Percentiles rank a stretch among this genome's conserved stretches.
These are phyloP conservation scores for Panaeolus papilionaceus DNA, from an alignment of 768 basidiomycete species.

Conservation along the genomic window DNA sequence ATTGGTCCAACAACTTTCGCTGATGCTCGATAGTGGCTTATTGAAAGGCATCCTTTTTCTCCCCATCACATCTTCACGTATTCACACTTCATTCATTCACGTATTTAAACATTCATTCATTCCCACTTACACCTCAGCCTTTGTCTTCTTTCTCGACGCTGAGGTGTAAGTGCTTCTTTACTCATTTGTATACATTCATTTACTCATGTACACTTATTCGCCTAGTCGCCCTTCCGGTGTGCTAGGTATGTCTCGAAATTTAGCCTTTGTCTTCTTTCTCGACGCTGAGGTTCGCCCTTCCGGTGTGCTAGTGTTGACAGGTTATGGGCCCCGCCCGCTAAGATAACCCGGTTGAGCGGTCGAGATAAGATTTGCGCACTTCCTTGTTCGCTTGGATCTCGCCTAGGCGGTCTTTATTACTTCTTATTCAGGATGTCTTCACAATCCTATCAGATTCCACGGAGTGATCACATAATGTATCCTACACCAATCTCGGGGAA, in stretches of 20 bases:
- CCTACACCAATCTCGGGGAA: too few species aligned
- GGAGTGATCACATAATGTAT: too few species aligned
- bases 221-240: slow-evolving; percentile 4
- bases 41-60: background rate
- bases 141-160: background rate
- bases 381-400: too few species aligned
- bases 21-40: too few species aligned
- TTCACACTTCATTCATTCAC: background rate
- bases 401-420: too few species aligned
- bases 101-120: background rate
- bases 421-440: too few species aligned
- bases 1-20: too few species aligned
- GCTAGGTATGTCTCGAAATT: background rate
- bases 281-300: slow-evolving; percentile 14
- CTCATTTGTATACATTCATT: background rate
- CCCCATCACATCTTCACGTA: background rate
- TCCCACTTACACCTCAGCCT: background rate
- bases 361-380: too few species aligned
- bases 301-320: slow-evolving; percentile 21
- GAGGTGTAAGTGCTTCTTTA: background rate
- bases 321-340: too few species aligned
- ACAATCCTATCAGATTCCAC: too few species aligned
- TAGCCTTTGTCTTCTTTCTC: background rate
- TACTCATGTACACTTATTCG: background rate
- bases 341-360: too few species aligned